Evolutionary conservation across 2,329 filamentous ascomycete genomes (phyloP).

Genomic region (Ceratocystis smalleyi): DNA sequence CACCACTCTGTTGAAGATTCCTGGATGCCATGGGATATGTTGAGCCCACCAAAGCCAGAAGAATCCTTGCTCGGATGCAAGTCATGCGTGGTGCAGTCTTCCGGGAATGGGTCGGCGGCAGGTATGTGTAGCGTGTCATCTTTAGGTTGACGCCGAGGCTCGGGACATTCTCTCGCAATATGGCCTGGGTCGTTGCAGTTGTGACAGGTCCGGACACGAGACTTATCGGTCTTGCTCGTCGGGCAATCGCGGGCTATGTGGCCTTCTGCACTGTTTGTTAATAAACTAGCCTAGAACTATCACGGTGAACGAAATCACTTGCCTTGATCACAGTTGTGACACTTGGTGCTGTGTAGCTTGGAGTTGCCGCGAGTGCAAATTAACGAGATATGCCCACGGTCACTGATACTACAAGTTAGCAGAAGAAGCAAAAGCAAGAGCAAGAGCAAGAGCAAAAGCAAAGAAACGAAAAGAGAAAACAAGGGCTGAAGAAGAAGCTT

Average conservation of each 20-base stretch:
- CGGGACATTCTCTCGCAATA: slow-evolving; percentile 50
- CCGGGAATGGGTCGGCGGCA: not conserved
- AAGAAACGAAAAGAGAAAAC: no score
- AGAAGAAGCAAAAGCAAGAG: not conserved
- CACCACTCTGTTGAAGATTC: not conserved
- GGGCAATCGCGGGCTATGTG: not conserved
- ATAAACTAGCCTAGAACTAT: not conserved
- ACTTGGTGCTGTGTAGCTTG: not conserved
- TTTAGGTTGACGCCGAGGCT: not conserved
- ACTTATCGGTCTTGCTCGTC: not conserved
- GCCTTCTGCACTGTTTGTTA: not conserved
- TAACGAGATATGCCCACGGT: not conserved
- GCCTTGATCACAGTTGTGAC: not conserved
- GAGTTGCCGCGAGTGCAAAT: not conserved
- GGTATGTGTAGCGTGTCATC: not conserved
- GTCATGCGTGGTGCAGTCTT: not conserved
- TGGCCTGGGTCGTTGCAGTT: slow-evolving; percentile 51
- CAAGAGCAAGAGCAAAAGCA: no score
- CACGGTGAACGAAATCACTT: not conserved
- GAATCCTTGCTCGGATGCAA: not conserved
- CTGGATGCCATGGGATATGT: not conserved
- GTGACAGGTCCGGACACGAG: slow-evolving; percentile 40
- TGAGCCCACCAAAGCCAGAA: not conserved
- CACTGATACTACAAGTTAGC: not conserved
- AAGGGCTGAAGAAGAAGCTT: not conserved